phyloP scores from a whole-genome alignment of 768 basidiomycete genomes.

The Mrakia hoshinonis region DNA sequence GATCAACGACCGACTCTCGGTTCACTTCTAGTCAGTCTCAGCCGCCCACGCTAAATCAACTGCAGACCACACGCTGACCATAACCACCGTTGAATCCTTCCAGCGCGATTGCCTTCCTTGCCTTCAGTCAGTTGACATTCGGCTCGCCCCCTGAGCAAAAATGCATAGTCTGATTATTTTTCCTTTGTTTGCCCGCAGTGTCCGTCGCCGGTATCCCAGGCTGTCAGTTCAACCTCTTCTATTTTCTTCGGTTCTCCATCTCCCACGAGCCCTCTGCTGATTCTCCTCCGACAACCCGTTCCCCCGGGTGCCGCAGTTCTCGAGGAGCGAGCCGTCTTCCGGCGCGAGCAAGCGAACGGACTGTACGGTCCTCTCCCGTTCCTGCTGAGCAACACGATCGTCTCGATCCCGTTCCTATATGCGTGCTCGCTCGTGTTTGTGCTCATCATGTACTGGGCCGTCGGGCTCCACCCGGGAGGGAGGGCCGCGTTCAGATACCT shows the following conservation, averaged over 20 bases:
- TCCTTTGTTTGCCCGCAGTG: slow-evolving; percentile 34
- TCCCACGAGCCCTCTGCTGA: slow-evolving; percentile 27
- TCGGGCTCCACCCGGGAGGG: slow-evolving; percentile 48
- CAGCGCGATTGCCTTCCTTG: slow-evolving; percentile 44
- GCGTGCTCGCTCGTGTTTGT: slow-evolving; percentile 48
- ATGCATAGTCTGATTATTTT: background rate
- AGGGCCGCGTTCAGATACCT: slow-evolving; percentile 52
- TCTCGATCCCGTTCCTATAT: slow-evolving; percentile 52
- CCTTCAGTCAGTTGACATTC: slow-evolving; percentile 33
- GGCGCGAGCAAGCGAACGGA: slow-evolving; percentile 53
- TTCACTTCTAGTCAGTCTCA: slow-evolving; percentile 46
- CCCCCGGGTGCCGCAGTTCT: slow-evolving; percentile 43
- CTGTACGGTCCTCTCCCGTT: slow-evolving; percentile 52
- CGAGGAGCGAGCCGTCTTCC: slow-evolving; percentile 54
- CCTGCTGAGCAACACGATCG: slow-evolving; percentile 50
- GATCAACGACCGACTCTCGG: slow-evolving; percentile 43
- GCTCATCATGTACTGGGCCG: slow-evolving; percentile 47
- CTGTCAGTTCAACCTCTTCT: background rate
- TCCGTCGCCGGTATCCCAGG: slow-evolving; percentile 52
- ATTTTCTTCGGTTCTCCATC: background rate
- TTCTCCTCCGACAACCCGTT: background rate
- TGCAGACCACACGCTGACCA: too few relatives aligned
- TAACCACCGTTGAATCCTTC: too few relatives aligned
- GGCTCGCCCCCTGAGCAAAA: too few relatives aligned
- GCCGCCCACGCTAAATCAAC: too few relatives aligned